phyloP scores from a whole-genome alignment of 1,284 basidiomycete species.

The Malassezia furfur region DNA sequence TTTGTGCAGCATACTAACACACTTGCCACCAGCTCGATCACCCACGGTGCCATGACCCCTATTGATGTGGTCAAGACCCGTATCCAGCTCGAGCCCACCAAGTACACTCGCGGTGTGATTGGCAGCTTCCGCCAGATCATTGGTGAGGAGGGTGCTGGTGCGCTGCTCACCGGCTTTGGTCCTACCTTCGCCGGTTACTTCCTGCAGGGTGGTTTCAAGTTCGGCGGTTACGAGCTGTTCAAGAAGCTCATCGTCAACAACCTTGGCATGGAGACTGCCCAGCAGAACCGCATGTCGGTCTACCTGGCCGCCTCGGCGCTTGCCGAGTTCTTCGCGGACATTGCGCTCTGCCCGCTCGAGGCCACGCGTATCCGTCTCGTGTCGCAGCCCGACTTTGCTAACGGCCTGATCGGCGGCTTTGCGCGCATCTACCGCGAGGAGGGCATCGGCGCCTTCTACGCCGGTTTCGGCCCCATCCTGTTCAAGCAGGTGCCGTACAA shows the following conservation, averaged over 20 bases:
- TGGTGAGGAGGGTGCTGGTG: slow-evolving; percentile 42
- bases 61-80: slow-evolving; percentile 64
- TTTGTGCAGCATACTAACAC: background rate
- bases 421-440: slow-evolving; percentile 41
- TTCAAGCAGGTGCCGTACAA: slow-evolving; percentile 49
- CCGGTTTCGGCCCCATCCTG: slow-evolving; percentile 51
- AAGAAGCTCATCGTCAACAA: slow-evolving; percentile 46
- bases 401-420: slow-evolving; percentile 45
- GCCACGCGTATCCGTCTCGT: slow-evolving; percentile 48
- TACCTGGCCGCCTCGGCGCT: slow-evolving; percentile 46
- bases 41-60: slow-evolving; percentile 59
- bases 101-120: slow-evolving; percentile 54
- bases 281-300: slow-evolving; percentile 43
- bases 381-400: slow-evolving; percentile 46
- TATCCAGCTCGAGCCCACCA: slow-evolving; percentile 71
- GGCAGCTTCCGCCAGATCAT: slow-evolving; percentile 46
- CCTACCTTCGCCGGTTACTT: slow-evolving; percentile 47
- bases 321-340: slow-evolving; percentile 49
- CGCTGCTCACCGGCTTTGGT: slow-evolving; percentile 46
- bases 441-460: slow-evolving; percentile 47
- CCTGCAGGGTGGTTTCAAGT: slow-evolving; percentile 48
- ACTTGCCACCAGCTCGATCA: slow-evolving; percentile 58
- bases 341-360: slow-evolving; percentile 48
- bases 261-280: slow-evolving; percentile 42
- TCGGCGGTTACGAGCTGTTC: slow-evolving; percentile 48